A percentile compares a stretch with the other conserved stretches of the same genome.
Conservation (phyloP, 2,329 filamentous ascomycete genomes). For the Calonectria montana region DNA sequence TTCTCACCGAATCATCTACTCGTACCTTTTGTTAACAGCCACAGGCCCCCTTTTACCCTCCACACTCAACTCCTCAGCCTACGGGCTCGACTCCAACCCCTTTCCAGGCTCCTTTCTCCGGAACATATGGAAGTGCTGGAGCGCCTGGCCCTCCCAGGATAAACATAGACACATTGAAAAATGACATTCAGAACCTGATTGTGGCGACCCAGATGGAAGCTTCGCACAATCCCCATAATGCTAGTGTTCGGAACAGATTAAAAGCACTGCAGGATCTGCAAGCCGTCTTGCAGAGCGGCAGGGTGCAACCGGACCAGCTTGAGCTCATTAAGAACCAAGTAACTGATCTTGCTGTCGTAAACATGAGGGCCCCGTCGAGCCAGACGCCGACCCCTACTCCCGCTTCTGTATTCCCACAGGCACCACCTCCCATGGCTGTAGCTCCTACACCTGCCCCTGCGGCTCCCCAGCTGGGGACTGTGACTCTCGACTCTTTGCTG, state of each 20-base stretch:
- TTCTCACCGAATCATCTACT: neutral
- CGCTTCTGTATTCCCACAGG: conserved; percentile 45
- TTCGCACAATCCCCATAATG: conserved; percentile 80
- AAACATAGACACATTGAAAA: conserved; percentile 80
- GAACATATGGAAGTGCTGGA: conserved; percentile 49
- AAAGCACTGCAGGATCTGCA: conserved; percentile 89
- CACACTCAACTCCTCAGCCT: conserved; percentile 54
- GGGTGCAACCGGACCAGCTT: conserved; percentile 83
- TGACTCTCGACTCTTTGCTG: conserved; percentile 70
- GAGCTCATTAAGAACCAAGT: conserved; percentile 88
- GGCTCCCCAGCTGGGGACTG: conserved; percentile 45
- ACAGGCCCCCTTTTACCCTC: conserved; percentile 47
- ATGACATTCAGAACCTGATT: conserved; percentile 85
- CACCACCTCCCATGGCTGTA: conserved; percentile 50
- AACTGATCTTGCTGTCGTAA: conserved; percentile 76
- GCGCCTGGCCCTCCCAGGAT: conserved; percentile 56
- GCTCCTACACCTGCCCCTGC: conserved; percentile 46
- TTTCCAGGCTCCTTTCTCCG: conserved; percentile 55
- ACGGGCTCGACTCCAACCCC: conserved; percentile 48
- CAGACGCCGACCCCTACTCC: conserved; percentile 55
- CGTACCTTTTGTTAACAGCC: conserved; percentile 16
- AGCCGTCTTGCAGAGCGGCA: conserved; percentile 76
- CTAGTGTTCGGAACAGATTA: conserved; percentile 80
- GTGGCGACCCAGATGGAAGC: conserved; percentile 78
- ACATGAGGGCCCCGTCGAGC: conserved; percentile 62